These are phyloP conservation scores for Erythrobasidium yunnanense DNA, from an alignment of 768 basidiomycete genomes.

Conservation along the genomic window DNA sequence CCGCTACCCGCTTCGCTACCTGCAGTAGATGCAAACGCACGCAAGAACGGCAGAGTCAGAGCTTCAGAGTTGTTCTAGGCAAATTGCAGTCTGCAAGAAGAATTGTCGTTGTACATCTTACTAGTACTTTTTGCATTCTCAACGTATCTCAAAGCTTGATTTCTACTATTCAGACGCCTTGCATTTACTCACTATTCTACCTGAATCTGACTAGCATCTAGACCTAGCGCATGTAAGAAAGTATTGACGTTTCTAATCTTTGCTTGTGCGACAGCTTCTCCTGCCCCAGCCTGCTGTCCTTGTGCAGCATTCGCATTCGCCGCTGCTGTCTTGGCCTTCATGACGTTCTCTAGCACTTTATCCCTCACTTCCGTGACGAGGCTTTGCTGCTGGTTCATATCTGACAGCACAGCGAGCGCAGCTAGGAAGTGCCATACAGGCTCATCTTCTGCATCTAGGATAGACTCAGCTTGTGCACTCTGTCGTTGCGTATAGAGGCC, in stretches of 20 bases:
- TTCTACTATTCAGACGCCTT: no score
- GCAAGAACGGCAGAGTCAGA: constrained; percentile 2
- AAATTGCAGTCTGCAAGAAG: no score
- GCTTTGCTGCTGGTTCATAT: constrained; percentile 73
- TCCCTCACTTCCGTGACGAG: constrained; percentile 77
- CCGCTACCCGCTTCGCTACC: constrained; percentile 35
- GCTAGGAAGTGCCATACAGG: constrained; percentile 93
- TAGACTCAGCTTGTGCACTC: constrained; percentile 44
- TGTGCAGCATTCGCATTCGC: constrained; percentile 18
- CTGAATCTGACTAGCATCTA: constrained; percentile 36
- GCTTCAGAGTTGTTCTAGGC: constrained; percentile 22
- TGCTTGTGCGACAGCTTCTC: not conserved
- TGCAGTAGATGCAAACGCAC: not conserved
- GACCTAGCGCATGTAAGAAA: constrained; percentile 43
- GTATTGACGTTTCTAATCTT: constrained; percentile 71
- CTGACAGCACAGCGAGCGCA: constrained; percentile 66
- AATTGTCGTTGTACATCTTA: no score
- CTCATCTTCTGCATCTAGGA: constrained; percentile 56
- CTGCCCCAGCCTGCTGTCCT: not conserved
- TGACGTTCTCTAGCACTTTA: constrained; percentile 82
- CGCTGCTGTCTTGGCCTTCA: constrained; percentile 26
- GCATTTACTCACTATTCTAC: constrained; percentile 6
- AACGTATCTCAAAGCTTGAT: no score
- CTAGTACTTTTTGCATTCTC: no score
- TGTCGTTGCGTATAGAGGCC: constrained; percentile 40